Base-by-base conservation (phyloP, 73 alveolate genomes). In the Tetrahymena malaccensis region DNA sequence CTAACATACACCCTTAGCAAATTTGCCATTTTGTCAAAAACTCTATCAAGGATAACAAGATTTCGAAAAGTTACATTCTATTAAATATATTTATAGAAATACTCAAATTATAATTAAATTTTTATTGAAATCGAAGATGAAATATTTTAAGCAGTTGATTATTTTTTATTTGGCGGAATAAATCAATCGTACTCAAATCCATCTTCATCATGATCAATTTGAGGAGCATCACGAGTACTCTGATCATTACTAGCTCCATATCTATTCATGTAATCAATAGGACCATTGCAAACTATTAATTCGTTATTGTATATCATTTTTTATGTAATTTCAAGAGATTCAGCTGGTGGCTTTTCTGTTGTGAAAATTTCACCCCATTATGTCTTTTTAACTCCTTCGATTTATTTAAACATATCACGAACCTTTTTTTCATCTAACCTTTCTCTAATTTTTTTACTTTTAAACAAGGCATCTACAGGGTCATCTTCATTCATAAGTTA, bases 181-280 rank as follows among this genome's bases (percentile, higher is more conserved):
- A 31, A 43, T 94, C 96, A 33, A 94, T 94, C 95, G 85, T 94
- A 85, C 43, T 93, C 94, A 85, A 85, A 35, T 89, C 96, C 83
- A 70, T 94, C 93, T 94, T 84, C 94, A 94, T 70, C 83, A 50
- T 19, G 83, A 50, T 50, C 89, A 9, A 27, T 27, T 70, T n/a
- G 89, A 70, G 89, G 89, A 70, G 37, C 89, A 70, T 70, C 89
- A n/a, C 22, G 89, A 70, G 89, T 70, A n/a, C 43, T 70, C 31
- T 38, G 95, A 70, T 21, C 43, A 25, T 85, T 83, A 84, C 94
- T 94, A 89, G 37, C 38, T 70, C 93, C 93, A 56, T 31, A 83
- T 35, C 93, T 83, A 94, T 35, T 93, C 94, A 38, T 38, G 34
- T 85, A 38, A 38, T 38, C 58, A n/a, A 85, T 85, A 38, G 94